Evolutionary conservation across 768 basidiomycete genomes (phyloP).

Genomic region (Pulveroboletus ravenelii): DNA sequence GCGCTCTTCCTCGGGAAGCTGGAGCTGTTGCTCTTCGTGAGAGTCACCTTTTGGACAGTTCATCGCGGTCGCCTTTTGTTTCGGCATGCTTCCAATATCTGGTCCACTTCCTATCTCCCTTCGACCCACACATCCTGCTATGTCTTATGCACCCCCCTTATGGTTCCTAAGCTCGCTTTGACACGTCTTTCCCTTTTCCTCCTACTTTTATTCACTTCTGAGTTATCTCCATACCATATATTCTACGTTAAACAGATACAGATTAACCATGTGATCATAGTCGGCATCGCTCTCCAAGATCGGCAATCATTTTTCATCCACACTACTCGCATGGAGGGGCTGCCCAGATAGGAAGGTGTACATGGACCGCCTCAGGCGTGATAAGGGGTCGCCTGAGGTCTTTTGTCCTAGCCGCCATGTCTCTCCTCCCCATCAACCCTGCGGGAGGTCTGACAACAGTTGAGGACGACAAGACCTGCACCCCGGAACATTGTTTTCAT

Average conservation of each 20-base stretch:
- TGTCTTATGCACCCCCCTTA: constrained; percentile 26
- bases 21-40: constrained; percentile 65
- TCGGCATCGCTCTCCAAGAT: constrained; percentile 7
- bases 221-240: constrained; percentile 41
- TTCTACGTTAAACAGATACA: constrained; percentile 35
- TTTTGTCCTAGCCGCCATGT: constrained; percentile 40
- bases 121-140: constrained; percentile 20
- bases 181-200: constrained; percentile 16
- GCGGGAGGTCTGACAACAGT: constrained; percentile 37
- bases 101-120: constrained; percentile 9
- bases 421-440: constrained; percentile 51
- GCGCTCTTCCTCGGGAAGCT: constrained; percentile 42
- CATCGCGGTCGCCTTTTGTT: constrained; percentile 10
- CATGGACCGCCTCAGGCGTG: background rate
- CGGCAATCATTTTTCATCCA: background rate
- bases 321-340: background rate
- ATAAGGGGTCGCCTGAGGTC: constrained; percentile 3
- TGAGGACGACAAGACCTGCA: constrained; percentile 48
- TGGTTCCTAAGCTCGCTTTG: constrained; percentile 20
- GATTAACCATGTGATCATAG: constrained; percentile 35
- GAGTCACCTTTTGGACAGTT: constrained; percentile 7
- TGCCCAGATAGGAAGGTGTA: constrained; percentile 28
- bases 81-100: constrained; percentile 21
- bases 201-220: constrained; percentile 31
- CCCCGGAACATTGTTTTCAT: constrained; percentile 71